Evolutionary conservation across 1,284 basidiomycete genomes (phyloP).

Genomic region (Rhodotorula sp.): DNA sequence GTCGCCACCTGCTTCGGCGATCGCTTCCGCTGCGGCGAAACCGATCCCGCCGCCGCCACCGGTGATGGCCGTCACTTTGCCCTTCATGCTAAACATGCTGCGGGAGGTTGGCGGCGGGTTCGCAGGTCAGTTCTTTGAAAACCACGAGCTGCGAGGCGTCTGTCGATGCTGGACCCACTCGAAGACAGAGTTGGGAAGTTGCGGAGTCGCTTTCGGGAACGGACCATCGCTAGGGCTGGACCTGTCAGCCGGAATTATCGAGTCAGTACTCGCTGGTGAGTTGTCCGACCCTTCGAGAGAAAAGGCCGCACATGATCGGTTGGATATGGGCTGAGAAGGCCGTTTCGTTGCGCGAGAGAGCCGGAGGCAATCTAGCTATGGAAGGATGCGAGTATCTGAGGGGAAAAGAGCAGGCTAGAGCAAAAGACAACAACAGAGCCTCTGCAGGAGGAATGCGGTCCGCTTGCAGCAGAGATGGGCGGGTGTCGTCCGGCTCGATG

Average conservation of each 20-base stretch:
- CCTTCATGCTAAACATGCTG: constrained; percentile 44
- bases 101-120: too few species aligned
- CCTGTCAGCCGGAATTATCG: neutral
- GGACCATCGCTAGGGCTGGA: constrained; percentile 21
- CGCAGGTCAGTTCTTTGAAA: neutral
- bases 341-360: too few species aligned
- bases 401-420: too few species aligned
- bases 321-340: neutral
- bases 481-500: too few species aligned
- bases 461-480: too few species aligned
- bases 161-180: constrained; percentile 3
- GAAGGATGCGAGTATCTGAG: too few species aligned
- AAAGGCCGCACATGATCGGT: neutral
- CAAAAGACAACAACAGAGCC: too few species aligned
- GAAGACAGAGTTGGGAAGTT: constrained; percentile 20
- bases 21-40: constrained; percentile 45
- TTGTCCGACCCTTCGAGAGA: neutral
- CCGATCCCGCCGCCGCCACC: constrained; percentile 48
- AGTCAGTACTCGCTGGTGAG: neutral
- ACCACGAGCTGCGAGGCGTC: neutral
- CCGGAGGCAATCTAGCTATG: too few species aligned
- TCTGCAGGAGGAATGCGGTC: too few species aligned
- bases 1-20: constrained; percentile 48
- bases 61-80: constrained; percentile 46
- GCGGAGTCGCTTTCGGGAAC: constrained; percentile 22